Evolutionary conservation across 2,329 filamentous ascomycete genomes (phyloP).

Genomic region (Colletotrichum noveboracense): DNA sequence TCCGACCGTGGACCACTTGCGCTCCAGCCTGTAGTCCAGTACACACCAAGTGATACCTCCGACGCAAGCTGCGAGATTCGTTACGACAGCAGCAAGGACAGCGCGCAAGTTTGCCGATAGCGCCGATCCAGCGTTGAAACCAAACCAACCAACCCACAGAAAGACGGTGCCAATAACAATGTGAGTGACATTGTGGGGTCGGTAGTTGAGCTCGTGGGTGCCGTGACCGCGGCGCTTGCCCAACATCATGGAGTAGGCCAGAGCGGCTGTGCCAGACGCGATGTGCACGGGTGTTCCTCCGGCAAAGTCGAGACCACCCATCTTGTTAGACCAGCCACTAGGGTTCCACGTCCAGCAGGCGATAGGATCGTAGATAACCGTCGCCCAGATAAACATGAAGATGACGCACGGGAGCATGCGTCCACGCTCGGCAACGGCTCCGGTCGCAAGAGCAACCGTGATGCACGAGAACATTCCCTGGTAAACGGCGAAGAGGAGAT

Average conservation of each 20-base stretch:
- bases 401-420: slow-evolving; percentile 87
- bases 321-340: slow-evolving; percentile 76
- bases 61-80: slow-evolving; percentile 82
- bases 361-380: slow-evolving; percentile 88
- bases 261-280: slow-evolving; percentile 78
- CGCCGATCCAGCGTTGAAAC: slow-evolving; percentile 89
- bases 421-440: slow-evolving; percentile 85
- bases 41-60: slow-evolving; percentile 91
- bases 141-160: slow-evolving; percentile 95
- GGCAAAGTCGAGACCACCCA: slow-evolving; percentile 87
- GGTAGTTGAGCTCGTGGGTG: slow-evolving; percentile 88
- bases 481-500: slow-evolving; percentile 85
- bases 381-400: slow-evolving; percentile 94
- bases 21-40: slow-evolving; percentile 85
- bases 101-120: slow-evolving; percentile 82
- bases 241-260: slow-evolving; percentile 91
- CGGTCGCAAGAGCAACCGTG: slow-evolving; percentile 84
- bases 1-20: slow-evolving; percentile 91
- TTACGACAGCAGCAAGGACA: slow-evolving; percentile 85
- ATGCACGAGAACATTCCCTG: slow-evolving; percentile 89
- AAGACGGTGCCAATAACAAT: slow-evolving; percentile 93
- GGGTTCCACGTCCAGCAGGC: slow-evolving; percentile 96
- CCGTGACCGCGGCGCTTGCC: slow-evolving; percentile 85
- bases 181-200: slow-evolving; percentile 91
- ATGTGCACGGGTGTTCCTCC: slow-evolving; percentile 93